Percentiles rank a stretch among this genome's conserved stretches.
These are phyloP conservation scores for Calonectria pseudoreteaudii DNA, from an alignment of 2,329 filamentous ascomycete genomes.

Conservation along the genomic window DNA sequence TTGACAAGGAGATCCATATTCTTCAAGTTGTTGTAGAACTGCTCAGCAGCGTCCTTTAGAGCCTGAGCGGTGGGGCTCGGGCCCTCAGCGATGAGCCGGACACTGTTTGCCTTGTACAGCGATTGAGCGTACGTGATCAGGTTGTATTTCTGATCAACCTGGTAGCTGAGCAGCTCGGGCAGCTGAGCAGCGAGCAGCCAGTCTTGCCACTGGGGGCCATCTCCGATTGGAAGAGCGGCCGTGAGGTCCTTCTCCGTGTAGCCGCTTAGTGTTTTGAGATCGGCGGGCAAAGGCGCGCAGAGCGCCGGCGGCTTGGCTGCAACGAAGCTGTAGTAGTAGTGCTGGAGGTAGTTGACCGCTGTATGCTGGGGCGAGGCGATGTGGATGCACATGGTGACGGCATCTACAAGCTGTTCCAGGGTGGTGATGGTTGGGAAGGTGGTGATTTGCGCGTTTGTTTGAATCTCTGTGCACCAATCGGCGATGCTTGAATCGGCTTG, in stretches of 20 bases:
- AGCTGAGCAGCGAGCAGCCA: conserved; percentile 7
- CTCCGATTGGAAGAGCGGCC: conserved; percentile 27
- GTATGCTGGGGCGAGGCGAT: conserved; percentile 31
- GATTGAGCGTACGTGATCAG: not conserved
- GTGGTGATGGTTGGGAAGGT: conserved; percentile 31
- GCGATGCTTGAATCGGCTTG: not conserved
- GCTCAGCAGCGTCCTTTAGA: no score
- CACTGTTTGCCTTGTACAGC: not conserved
- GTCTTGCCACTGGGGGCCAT: conserved; percentile 32
- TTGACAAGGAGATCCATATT: no score
- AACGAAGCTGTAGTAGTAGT: conserved; percentile 36
- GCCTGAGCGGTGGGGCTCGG: no score
- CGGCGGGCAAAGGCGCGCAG: conserved; percentile 16
- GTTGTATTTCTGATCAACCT: not conserved
- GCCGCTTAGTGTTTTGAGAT: conserved; percentile 3
- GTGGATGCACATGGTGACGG: conserved; percentile 35
- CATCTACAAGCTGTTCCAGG: conserved; percentile 29
- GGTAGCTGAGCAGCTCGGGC: not conserved
- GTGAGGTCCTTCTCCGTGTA: conserved; percentile 31
- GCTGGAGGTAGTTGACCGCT: conserved; percentile 32
- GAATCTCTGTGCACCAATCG: conserved; percentile 28
- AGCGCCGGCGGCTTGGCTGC: conserved; percentile 30
- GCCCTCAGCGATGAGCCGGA: no score
- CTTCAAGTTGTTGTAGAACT: no score
- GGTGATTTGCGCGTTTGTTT: conserved; percentile 18